Percentiles rank a stretch among this genome's conserved stretches.
phyloP scores from a whole-genome alignment of 495 filamentous ascomycete genomes.

The Penicillium coprophilum region DNA sequence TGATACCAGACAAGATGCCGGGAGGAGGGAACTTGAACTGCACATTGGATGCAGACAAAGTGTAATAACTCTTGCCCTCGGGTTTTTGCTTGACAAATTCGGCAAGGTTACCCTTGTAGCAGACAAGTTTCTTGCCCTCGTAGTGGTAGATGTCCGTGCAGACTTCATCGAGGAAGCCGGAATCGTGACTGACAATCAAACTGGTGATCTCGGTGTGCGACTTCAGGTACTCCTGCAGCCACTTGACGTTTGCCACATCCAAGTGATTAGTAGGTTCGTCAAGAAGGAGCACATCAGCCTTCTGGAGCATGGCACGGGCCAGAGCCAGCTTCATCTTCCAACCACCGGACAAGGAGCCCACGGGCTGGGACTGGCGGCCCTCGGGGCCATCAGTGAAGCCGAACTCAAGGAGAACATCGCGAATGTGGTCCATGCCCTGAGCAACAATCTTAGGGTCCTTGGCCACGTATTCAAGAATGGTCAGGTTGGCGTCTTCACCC shows the following conservation, averaged over 20 bases:
- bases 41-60: constrained; percentile 81
- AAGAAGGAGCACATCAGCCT: constrained; percentile 89
- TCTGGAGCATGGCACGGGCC: constrained; percentile 93
- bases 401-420: constrained; percentile 79
- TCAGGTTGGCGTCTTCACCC: constrained; percentile 93
- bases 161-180: constrained; percentile 91
- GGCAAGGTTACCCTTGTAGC: constrained; percentile 92
- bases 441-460: constrained; percentile 79
- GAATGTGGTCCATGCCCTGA: constrained; percentile 77
- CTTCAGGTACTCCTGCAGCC: constrained; percentile 95
- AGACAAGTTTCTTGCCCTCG: constrained; percentile 93
- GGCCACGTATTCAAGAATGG: constrained; percentile 84
- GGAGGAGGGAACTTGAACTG: constrained; percentile 98
- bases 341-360: constrained; percentile 95
- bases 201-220: constrained; percentile 94
- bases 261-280: constrained; percentile 99
- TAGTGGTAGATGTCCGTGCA: constrained; percentile 99
- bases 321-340: constrained; percentile 99
- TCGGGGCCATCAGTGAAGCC: constrained; percentile 89
- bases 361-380: constrained; percentile 80
- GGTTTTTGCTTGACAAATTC: constrained; percentile 89
- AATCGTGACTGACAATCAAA: constrained; percentile 98
- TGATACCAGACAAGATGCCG: constrained; percentile 91
- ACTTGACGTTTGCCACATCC: constrained; percentile 93
- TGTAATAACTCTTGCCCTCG: constrained; percentile 99